Percentiles rank a stretch among this genome's conserved stretches.
Conservation (phyloP, 106 monocot species). For the Apostasia ramifera region DNA sequence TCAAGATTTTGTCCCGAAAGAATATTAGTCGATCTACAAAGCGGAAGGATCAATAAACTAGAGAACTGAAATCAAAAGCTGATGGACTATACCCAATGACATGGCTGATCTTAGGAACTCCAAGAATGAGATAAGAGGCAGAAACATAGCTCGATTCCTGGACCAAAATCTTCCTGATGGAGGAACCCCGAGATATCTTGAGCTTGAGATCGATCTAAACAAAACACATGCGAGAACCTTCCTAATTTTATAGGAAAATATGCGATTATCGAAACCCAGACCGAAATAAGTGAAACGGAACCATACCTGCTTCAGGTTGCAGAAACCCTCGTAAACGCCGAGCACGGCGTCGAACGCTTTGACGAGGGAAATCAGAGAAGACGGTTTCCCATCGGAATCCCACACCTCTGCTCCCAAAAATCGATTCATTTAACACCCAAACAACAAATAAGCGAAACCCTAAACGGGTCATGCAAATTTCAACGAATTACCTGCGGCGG, state of each 20-base stretch:
- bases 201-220: conserved; percentile 58
- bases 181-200: conserved; percentile 50
- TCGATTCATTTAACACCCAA: background rate
- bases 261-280: no score
- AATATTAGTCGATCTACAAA: background rate
- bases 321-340: conserved; percentile 61
- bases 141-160: conserved; percentile 18
- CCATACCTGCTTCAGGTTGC: conserved; percentile 57
- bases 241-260: background rate
- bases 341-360: conserved; percentile 46
- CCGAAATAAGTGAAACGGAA: background rate
- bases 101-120: conserved; percentile 22
- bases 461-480: background rate
- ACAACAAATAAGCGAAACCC: background rate
- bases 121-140: conserved; percentile 42
- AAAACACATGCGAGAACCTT: background rate
- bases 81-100: conserved; percentile 30
- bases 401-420: conserved; percentile 16
- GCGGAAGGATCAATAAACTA: background rate
- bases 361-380: conserved; percentile 29
- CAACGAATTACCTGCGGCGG: background rate
- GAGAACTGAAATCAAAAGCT: background rate
- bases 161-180: conserved; percentile 42
- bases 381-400: conserved; percentile 11
- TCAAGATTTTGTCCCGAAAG: background rate